These are phyloP conservation scores for Diversispora eburnea DNA, from an alignment of 192 early-diverging fungal genomes.

Conservation along the genomic window DNA sequence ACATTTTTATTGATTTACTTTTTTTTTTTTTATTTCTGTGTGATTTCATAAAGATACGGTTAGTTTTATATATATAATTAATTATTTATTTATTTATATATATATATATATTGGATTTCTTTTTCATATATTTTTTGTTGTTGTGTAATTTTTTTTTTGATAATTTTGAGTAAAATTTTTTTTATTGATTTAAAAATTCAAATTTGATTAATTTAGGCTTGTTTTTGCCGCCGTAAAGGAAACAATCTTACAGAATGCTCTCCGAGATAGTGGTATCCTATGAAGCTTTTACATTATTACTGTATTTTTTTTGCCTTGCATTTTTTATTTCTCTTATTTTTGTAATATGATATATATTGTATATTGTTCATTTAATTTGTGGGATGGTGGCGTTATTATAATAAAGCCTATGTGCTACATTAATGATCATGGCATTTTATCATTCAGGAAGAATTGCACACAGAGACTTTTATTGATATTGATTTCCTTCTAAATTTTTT, in stretches of 20 bases:
- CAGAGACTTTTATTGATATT: too few relatives aligned
- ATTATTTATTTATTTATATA: neutral
- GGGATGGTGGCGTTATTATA: conserved; percentile 6
- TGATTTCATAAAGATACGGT: neutral
- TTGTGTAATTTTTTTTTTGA: neutral
- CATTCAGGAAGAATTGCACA: too few relatives aligned
- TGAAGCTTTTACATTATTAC: conserved; percentile 25
- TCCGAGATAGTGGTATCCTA: conserved; percentile 75
- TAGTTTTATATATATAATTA: too few relatives aligned
- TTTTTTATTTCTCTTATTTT: conserved; percentile 10
- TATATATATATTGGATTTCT: neutral
- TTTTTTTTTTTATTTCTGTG: conserved; percentile 5
- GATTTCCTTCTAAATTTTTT: too few relatives aligned
- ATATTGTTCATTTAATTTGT: conserved; percentile 17
- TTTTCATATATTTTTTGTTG: neutral
- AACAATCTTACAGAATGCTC: conserved; percentile 83
- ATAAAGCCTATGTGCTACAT: conserved; percentile 5
- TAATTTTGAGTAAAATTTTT: neutral
- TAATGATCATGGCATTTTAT: conserved; percentile 17
- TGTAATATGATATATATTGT: conserved; percentile 23
- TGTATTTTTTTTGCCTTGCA: conserved; percentile 20
- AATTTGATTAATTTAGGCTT: conserved; percentile 39
- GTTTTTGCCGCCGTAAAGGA: conserved; percentile 94
- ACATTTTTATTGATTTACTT: neutral
- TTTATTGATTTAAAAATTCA: neutral